Base-by-base conservation (phyloP, 805 yeast genomes). In the Spathaspora girioi region DNA sequence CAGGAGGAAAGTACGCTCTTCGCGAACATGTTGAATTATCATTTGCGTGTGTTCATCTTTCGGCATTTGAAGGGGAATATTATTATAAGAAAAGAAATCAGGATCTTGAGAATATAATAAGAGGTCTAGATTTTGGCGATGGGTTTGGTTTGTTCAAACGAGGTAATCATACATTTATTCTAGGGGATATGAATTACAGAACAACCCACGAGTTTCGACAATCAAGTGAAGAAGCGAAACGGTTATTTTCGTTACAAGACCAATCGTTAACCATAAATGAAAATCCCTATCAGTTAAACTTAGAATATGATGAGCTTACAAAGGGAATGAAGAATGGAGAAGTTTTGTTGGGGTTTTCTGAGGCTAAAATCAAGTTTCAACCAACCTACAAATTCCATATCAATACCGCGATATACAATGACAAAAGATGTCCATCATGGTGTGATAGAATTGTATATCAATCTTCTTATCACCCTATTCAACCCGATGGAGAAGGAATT, bases 171-270 rank as follows among this genome's bases (percentile, higher is more conserved):
- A 67, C 84, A 5, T 86, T 91, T 60, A 65, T 91, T 48, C 68
- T 89, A 76, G 98, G 98, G 0, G 98, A 92, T 66, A 71, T 92
- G 59, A 92, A 92, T 63, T 92, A 87, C 65, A 74, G 98, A 43
- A 78, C 86, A 2, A 55, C 69, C 3, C 62, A 67, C 48, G 48
- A 58, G 12, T 55, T 53, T 17, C 50, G 56, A 35, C 32, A 48
- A 2, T 49, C 50, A 14, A 42, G 55, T 26, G 47, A 50, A 12
- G 48, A 56, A 11, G 46, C 55, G 9, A 54, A 49, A n/a, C 60
- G 60, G 46, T 63, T 71, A 15, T 50, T 65, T 5, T 51, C 56
- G 52, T 46, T 65, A 56, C 64, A 60, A 51, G 60, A 65, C 60
- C 56, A 61, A 64, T 48, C 57, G 9, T 11, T 1, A n/a, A 17